phyloP scores from a whole-genome alignment of 805 yeast species.

The Pichia phayaonensis region DNA sequence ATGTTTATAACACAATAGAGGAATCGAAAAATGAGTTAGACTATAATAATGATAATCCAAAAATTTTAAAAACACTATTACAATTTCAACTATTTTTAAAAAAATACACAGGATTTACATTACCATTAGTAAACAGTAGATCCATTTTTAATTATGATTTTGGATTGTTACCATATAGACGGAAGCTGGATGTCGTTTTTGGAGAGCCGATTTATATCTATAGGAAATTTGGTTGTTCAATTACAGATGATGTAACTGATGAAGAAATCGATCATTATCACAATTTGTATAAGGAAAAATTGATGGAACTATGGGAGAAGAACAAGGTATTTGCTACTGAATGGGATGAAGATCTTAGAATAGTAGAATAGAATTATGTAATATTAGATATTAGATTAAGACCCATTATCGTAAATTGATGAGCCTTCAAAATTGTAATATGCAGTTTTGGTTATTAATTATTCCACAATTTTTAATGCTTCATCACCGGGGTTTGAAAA shows the following conservation, averaged over 20 bases:
- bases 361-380: conserved; percentile 32
- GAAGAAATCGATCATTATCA: conserved; percentile 66
- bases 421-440: background rate
- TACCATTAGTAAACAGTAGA: conserved; percentile 87
- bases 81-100: conserved; percentile 72
- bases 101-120: conserved; percentile 64
- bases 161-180: conserved; percentile 82
- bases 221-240: conserved; percentile 18
- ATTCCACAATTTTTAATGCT: conserved; percentile 39
- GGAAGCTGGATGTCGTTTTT: conserved; percentile 67
- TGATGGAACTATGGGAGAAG: conserved; percentile 56
- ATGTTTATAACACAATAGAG: conserved; percentile 30
- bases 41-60: conserved; percentile 14
- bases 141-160: conserved; percentile 90
- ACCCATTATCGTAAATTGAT: too few species aligned
- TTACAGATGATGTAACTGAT: conserved; percentile 26
- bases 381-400: background rate
- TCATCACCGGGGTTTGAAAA: conserved; percentile 41
- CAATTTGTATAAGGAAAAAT: conserved; percentile 53
- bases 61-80: conserved; percentile 29
- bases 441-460: background rate
- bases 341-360: conserved; percentile 40
- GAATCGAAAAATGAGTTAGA: conserved; percentile 2
- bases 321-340: conserved; percentile 48
- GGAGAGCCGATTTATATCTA: conserved; percentile 51